Evolutionary conservation across 2,329 filamentous ascomycete genomes (phyloP).

Genomic region (Blastomyces percursus): DNA sequence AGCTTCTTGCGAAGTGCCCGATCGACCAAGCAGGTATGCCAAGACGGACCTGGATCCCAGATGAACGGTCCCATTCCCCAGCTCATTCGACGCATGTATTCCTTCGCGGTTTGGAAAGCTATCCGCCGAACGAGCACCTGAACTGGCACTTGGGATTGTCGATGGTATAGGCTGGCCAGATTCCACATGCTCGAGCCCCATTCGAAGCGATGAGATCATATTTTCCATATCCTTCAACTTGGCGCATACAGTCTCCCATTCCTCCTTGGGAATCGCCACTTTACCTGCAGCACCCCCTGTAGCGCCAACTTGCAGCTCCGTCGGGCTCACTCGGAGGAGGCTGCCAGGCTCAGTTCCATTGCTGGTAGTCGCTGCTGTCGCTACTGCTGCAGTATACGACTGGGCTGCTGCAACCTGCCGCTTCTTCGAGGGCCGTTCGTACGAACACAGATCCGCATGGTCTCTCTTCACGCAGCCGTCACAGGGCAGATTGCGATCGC

Average conservation of each 20-base stretch:
- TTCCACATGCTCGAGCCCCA: slow-evolving; percentile 30
- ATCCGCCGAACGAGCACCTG: slow-evolving; percentile 4
- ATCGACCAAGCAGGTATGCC: slow-evolving; percentile 47
- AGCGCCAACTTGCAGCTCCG: background rate
- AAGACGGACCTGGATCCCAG: slow-evolving; percentile 52
- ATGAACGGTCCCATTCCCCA: slow-evolving; percentile 51
- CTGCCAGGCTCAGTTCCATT: background rate
- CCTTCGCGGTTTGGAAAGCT: slow-evolving; percentile 35
- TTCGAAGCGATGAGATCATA: slow-evolving; percentile 30
- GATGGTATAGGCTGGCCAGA: slow-evolving; percentile 16
- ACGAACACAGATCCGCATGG: slow-evolving; percentile 40
- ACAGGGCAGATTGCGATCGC: slow-evolving; percentile 39
- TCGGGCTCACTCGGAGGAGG: background rate
- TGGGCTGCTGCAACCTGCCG: slow-evolving; percentile 22
- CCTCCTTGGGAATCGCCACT: slow-evolving; percentile 32
- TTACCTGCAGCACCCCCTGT: slow-evolving; percentile 11
- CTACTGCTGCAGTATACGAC: slow-evolving; percentile 18
- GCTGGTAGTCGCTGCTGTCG: background rate
- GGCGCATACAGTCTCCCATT: slow-evolving; percentile 35
- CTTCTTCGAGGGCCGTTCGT: slow-evolving; percentile 40
- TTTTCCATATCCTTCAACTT: slow-evolving; percentile 35
- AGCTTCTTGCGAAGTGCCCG: slow-evolving; percentile 34
- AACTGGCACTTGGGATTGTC: slow-evolving; percentile 6
- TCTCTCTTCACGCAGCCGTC: slow-evolving; percentile 41
- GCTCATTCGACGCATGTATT: slow-evolving; percentile 49